A percentile compares a stretch with the other conserved stretches of the same genome.
Evolutionary conservation across 805 yeast species (phyloP).

Genomic region (Jamesozyma gamospora): DNA sequence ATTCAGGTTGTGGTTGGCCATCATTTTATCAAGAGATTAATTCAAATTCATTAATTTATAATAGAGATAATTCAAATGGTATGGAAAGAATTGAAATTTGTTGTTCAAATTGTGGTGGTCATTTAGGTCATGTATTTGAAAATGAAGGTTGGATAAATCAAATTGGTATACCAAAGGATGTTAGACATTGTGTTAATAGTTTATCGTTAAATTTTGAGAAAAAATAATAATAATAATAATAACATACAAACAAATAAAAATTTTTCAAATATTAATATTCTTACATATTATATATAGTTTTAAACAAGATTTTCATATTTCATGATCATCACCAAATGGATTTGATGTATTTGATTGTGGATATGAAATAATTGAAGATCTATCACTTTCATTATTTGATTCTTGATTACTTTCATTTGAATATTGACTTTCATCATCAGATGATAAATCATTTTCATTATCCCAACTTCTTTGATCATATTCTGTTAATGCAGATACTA

Average conservation of each 20-base stretch:
- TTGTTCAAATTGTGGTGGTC: constrained; percentile 85
- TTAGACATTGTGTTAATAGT: constrained; percentile 91
- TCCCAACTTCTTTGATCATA: constrained; percentile 51
- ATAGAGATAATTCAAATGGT: constrained; percentile 56
- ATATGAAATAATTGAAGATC: neutral
- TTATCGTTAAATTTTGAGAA: constrained; percentile 56
- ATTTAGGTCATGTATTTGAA: constrained; percentile 87
- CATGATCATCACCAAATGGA: constrained; percentile 47
- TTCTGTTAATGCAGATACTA: constrained; percentile 59
- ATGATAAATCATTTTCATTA: constrained; percentile 33
- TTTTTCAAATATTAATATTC: too few relatives aligned
- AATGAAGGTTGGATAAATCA: constrained; percentile 72
- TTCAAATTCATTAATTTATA: constrained; percentile 61
- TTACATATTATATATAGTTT: too few relatives aligned
- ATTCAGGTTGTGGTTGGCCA: constrained; percentile 97
- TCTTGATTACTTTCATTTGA: constrained; percentile 12
- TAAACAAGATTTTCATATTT: constrained; percentile 15
- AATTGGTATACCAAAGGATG: constrained; percentile 57
- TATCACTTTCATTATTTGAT: neutral
- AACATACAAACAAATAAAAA: too few relatives aligned
- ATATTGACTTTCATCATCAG: constrained; percentile 31
- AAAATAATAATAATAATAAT: constrained; percentile 3
- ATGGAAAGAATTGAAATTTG: constrained; percentile 84
- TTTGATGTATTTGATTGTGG: constrained; percentile 2
- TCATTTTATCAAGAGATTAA: constrained; percentile 77